A percentile compares a stretch with the other conserved stretches of the same genome.
Conservation (phyloP, 2,329 filamentous ascomycete genomes). For the Parafenestella ontariensis region DNA sequence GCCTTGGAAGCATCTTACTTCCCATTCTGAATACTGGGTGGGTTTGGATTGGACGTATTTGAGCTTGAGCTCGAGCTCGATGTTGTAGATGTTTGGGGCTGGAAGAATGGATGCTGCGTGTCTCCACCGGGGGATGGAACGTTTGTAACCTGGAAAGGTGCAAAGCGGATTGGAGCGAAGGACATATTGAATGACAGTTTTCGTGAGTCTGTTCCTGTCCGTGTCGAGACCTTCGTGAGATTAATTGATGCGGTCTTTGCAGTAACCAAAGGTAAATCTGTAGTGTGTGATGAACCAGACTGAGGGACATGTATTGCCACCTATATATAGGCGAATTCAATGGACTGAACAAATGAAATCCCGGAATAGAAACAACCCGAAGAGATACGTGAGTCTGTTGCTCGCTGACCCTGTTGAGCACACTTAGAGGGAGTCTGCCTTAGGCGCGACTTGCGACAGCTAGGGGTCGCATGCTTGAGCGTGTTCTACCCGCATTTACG, state of each 20-base stretch:
- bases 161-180: conserved; percentile 39
- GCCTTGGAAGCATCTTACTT: neutral
- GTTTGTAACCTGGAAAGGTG: conserved; percentile 37
- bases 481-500: conserved; percentile 5
- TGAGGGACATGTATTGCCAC: neutral
- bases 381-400: conserved; percentile 1
- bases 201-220: neutral
- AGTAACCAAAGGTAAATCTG: neutral
- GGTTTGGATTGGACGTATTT: neutral
- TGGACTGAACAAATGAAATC: neutral
- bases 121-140: conserved; percentile 22
- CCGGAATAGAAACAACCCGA: neutral
- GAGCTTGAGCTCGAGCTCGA: neutral
- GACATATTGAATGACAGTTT: conserved; percentile 12
- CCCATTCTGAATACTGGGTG: neutral
- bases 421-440: conserved; percentile 24
- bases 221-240: neutral
- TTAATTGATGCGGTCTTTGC: neutral
- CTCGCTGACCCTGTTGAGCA: conserved; percentile 2
- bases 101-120: conserved; percentile 26
- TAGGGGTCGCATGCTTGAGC: conserved; percentile 2
- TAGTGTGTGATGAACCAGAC: neutral
- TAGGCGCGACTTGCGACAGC: conserved; percentile 6
- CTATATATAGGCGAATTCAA: neutral
- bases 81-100: conserved; percentile 21